These are phyloP conservation scores for Neospermospora avenae DNA, from an alignment of 2,329 filamentous ascomycete genomes.

Conservation along the genomic window DNA sequence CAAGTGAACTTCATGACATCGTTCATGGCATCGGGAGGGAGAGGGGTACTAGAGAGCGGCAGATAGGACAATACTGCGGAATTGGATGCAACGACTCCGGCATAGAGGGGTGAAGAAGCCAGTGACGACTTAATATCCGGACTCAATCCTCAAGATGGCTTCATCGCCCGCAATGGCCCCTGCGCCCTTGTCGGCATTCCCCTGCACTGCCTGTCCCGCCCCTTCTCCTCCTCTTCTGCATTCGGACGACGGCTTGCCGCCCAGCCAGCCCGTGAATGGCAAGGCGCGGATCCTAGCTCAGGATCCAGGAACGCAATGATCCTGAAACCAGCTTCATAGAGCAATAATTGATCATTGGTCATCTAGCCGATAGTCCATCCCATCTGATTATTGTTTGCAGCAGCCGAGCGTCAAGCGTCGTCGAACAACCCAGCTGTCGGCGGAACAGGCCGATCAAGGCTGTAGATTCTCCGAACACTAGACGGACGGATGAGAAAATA, in stretches of 20 bases:
- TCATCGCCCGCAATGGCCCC: background rate
- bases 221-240: background rate
- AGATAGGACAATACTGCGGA: background rate
- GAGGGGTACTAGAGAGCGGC: background rate
- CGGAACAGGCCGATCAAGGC: too few relatives aligned
- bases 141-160: background rate
- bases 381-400: background rate
- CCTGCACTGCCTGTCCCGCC: background rate
- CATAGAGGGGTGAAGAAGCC: background rate
- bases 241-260: background rate
- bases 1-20: too few relatives aligned
- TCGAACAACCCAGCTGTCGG: too few relatives aligned
- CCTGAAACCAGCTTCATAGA: slow-evolving; percentile 3
- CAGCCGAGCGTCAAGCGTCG: background rate
- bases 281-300: background rate
- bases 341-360: slow-evolving; percentile 1
- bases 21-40: too few relatives aligned
- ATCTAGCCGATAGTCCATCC: background rate
- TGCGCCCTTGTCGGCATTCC: background rate
- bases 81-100: too few relatives aligned
- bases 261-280: background rate
- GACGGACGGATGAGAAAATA: too few relatives aligned
- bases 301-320: slow-evolving; percentile 13
- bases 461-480: too few relatives aligned
- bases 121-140: background rate